Conservation (phyloP, 306 rosid genomes). For the Pachyrhizus erosus region DNA sequence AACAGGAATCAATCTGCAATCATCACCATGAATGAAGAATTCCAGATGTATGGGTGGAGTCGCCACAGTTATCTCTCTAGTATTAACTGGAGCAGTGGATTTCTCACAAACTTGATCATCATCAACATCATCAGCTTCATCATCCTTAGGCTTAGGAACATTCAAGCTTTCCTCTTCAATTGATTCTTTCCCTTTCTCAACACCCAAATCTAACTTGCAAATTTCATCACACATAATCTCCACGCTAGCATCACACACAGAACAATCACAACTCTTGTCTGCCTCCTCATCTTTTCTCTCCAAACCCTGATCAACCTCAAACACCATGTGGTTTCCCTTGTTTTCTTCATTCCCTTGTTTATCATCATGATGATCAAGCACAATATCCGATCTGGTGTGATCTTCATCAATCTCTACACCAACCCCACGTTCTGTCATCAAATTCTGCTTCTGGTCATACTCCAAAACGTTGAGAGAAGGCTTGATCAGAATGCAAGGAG, state of each 20-base stretch:
- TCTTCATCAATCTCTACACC: constrained; percentile 55
- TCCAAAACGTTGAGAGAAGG: constrained; percentile 74
- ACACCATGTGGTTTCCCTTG: constrained; percentile 50
- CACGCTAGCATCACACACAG: constrained; percentile 62
- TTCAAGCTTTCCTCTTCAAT: constrained; percentile 45
- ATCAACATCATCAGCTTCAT: neutral
- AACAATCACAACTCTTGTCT: constrained; percentile 59
- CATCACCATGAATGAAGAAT: constrained; percentile 80
- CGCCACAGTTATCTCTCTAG: constrained; percentile 44
- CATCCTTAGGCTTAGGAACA: constrained; percentile 4
- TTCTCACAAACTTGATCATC: constrained; percentile 49
- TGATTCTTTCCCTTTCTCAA: constrained; percentile 49
- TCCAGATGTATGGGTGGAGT: constrained; percentile 70
- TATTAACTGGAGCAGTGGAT: constrained; percentile 41
- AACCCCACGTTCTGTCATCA: constrained; percentile 49
- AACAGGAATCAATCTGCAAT: constrained; percentile 81
- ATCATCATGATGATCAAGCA: constrained; percentile 50
- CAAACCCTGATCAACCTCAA: constrained; percentile 56
- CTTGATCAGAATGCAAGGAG: constrained; percentile 73
- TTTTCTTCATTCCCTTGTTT: constrained; percentile 53
- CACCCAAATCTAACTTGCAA: constrained; percentile 44
- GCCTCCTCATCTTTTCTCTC: constrained; percentile 51
- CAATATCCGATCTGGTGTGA: constrained; percentile 64
- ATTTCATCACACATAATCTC: constrained; percentile 52
- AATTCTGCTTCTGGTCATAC: constrained; percentile 57